Evolutionary conservation across 1,139 yeast species (phyloP).

Genomic region (Blastobotrys malaysiensis): DNA sequence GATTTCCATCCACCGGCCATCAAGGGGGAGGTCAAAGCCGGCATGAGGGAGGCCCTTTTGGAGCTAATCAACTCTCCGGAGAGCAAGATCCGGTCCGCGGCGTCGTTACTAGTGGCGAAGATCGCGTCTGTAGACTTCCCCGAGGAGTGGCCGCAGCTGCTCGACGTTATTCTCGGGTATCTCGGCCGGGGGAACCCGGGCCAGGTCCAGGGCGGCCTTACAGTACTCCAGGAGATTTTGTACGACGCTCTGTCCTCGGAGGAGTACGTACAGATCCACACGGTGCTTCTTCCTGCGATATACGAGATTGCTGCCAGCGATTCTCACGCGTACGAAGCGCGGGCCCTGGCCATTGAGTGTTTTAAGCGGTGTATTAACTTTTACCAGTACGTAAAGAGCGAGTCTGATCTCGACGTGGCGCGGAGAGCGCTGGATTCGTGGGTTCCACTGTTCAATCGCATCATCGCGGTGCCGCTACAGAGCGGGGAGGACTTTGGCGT

Average conservation of each 20-base stretch:
- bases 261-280: slow-evolving; percentile 73
- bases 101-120: slow-evolving; percentile 73
- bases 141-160: slow-evolving; percentile 86
- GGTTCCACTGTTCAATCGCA: background rate
- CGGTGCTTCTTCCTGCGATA: slow-evolving; percentile 21
- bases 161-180: slow-evolving; percentile 44
- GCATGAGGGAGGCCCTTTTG: slow-evolving; percentile 48
- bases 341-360: slow-evolving; percentile 28
- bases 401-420: background rate
- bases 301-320: slow-evolving; percentile 20
- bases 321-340: slow-evolving; percentile 13
- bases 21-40: slow-evolving; percentile 45
- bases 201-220: slow-evolving; percentile 57
- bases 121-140: slow-evolving; percentile 90
- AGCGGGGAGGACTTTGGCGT: background rate
- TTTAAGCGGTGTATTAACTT: slow-evolving; percentile 32
- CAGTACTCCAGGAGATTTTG: slow-evolving; percentile 70
- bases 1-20: slow-evolving; percentile 59
- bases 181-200: slow-evolving; percentile 35
- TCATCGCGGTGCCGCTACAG: background rate
- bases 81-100: slow-evolving; percentile 60
- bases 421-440: background rate
- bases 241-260: slow-evolving; percentile 83
- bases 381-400: slow-evolving; percentile 9
- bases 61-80: slow-evolving; percentile 46